Evolutionary conservation across 306 rosid species (phyloP).

Genomic region (Quercus variabilis): DNA sequence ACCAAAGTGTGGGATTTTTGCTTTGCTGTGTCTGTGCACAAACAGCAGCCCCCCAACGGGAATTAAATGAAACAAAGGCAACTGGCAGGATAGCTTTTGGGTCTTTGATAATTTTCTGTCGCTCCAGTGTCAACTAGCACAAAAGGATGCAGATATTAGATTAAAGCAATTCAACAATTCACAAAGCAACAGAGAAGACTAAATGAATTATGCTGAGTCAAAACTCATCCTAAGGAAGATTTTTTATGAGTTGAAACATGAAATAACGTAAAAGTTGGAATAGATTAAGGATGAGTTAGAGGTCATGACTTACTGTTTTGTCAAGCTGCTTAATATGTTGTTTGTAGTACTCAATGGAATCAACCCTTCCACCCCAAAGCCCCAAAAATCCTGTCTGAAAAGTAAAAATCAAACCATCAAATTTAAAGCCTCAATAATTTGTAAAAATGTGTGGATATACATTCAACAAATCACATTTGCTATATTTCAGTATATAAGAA

Average conservation of each 20-base stretch:
- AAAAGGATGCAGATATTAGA: conserved; percentile 13
- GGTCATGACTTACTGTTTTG: conserved; percentile 44
- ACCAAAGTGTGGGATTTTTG: conserved; percentile 89
- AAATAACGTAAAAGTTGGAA: background rate
- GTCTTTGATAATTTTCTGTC: conserved; percentile 76
- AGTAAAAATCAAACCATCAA: conserved; percentile 23
- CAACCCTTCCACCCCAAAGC: conserved; percentile 63
- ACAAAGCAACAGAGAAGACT: conserved; percentile 2
- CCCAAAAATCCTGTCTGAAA: conserved; percentile 68
- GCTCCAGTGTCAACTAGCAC: conserved; percentile 71
- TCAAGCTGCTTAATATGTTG: conserved; percentile 62
- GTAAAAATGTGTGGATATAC: background rate
- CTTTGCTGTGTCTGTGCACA: conserved; percentile 98
- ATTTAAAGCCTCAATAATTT: background rate
- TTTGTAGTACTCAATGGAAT: conserved; percentile 80
- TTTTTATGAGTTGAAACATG: background rate
- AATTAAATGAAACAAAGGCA: conserved; percentile 80
- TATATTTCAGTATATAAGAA: conserved; percentile 5
- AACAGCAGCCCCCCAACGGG: conserved; percentile 96
- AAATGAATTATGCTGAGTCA: conserved; percentile 1
- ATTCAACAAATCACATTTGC: background rate
- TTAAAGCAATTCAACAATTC: conserved; percentile 9
- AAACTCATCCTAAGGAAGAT: background rate
- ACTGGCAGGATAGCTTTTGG: conserved; percentile 76
- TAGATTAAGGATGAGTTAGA: conserved; percentile 16